Conservation (phyloP, 495 filamentous ascomycete genomes). For the Penicillium canescens region DNA sequence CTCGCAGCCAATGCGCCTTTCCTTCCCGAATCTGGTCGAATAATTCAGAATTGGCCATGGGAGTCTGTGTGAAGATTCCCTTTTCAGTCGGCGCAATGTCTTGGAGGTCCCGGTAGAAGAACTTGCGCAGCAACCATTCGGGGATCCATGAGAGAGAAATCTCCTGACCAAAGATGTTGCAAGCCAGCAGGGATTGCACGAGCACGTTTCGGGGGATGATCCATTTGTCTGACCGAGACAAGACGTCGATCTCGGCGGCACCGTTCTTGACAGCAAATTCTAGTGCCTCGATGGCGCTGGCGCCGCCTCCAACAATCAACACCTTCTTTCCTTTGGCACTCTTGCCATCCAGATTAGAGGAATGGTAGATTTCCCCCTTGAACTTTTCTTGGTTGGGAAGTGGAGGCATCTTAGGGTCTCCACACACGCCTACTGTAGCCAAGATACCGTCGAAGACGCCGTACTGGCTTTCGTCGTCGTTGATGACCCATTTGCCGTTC, state of each 20-base stretch:
- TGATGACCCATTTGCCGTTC: conserved; percentile 79
- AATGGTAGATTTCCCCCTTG: conserved; percentile 70
- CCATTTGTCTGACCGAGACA: conserved; percentile 84
- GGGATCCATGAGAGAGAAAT: conserved; percentile 75
- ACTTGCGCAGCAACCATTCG: conserved; percentile 67
- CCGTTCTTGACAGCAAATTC: conserved; percentile 72
- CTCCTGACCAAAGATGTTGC: conserved; percentile 81
- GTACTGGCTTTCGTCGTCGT: conserved; percentile 65
- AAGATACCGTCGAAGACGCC: conserved; percentile 79
- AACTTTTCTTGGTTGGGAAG: conserved; percentile 67
- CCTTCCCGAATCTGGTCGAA: conserved; percentile 75
- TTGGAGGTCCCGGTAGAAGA: conserved; percentile 85
- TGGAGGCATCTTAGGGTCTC: conserved; percentile 69
- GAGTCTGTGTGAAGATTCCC: conserved; percentile 75
- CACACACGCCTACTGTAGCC: conserved; percentile 75
- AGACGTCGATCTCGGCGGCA: conserved; percentile 67
- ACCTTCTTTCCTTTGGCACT: conserved; percentile 70
- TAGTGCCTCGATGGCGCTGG: conserved; percentile 79
- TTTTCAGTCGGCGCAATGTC: conserved; percentile 66
- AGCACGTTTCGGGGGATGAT: conserved; percentile 80
- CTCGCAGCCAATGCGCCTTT: conserved; percentile 76
- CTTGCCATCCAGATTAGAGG: conserved; percentile 69
- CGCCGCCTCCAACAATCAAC: conserved; percentile 75
- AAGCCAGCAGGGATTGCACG: conserved; percentile 68
- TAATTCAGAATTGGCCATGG: conserved; percentile 83